Conservation (phyloP, 192 early-diverging fungal species). For the Backusella morwellensis region DNA sequence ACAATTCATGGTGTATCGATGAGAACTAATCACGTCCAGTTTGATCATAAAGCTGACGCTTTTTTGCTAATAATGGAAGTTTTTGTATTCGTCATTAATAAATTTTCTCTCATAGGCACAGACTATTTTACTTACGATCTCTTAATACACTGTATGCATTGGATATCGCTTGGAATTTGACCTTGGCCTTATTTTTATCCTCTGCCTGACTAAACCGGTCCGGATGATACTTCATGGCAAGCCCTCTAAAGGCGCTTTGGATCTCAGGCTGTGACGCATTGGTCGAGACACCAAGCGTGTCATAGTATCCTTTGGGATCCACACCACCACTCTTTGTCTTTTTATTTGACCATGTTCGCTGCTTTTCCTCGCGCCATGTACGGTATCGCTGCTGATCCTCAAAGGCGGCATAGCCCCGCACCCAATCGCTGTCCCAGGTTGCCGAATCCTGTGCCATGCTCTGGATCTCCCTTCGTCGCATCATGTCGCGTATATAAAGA, state of each 20-base stretch:
- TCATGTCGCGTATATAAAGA: conserved; percentile 35
- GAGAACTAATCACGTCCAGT: conserved; percentile 17
- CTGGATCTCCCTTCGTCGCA: conserved; percentile 42
- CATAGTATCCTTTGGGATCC: conserved; percentile 49
- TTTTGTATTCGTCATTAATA: neutral
- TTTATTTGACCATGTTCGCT: neutral
- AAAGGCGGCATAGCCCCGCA: conserved; percentile 41
- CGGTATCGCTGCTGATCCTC: conserved; percentile 31
- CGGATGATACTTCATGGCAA: conserved; percentile 44
- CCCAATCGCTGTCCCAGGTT: conserved; percentile 49
- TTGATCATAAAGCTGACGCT: conserved; percentile 25
- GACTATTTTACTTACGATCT: conserved; percentile 39
- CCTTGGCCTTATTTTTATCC: conserved; percentile 47
- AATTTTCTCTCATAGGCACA: neutral
- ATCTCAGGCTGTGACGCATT: conserved; percentile 43
- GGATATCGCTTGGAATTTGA: conserved; percentile 51
- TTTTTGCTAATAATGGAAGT: conserved; percentile 20
- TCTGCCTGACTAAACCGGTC: conserved; percentile 44
- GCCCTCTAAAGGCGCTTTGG: conserved; percentile 50
- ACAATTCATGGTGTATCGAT: no score
- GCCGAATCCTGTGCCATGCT: conserved; percentile 38
- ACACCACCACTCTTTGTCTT: neutral
- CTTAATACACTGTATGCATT: conserved; percentile 50
- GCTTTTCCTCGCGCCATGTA: conserved; percentile 24
- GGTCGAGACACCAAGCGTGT: conserved; percentile 32